Evolutionary conservation across 2,329 filamentous ascomycete species (phyloP).

Genomic region (Diaporthe citri): DNA sequence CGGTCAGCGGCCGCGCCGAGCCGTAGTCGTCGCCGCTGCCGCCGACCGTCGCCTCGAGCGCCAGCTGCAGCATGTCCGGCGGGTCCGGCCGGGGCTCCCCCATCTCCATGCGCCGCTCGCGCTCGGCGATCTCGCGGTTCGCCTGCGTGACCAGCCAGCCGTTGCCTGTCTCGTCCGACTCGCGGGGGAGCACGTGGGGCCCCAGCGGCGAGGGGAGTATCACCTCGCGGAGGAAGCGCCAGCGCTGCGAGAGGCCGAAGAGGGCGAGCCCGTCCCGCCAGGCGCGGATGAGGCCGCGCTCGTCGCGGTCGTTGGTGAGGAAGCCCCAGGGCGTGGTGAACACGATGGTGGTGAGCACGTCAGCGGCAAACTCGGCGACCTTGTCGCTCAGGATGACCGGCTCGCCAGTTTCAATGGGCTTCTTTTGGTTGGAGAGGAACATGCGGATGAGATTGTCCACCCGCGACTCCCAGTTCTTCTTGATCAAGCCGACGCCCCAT

Average conservation of each 20-base stretch:
- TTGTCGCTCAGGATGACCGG: slow-evolving; percentile 52
- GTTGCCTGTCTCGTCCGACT: slow-evolving; percentile 27
- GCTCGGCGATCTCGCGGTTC: slow-evolving; percentile 16
- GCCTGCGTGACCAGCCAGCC: slow-evolving; percentile 26
- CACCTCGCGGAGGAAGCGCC: slow-evolving; percentile 50
- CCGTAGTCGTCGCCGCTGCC: slow-evolving; percentile 12
- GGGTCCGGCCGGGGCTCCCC: slow-evolving; percentile 7
- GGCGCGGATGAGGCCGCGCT: slow-evolving; percentile 50
- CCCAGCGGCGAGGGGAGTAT: slow-evolving; percentile 44
- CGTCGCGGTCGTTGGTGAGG: slow-evolving; percentile 53
- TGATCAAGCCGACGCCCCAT: slow-evolving; percentile 54
- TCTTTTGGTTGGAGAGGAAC: slow-evolving; percentile 50
- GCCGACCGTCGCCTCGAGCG: slow-evolving; percentile 22
- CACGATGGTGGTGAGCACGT: slow-evolving; percentile 55
- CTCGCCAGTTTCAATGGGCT: slow-evolving; percentile 44
- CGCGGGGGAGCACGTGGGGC: neutral
- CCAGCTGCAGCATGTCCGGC: slow-evolving; percentile 19
- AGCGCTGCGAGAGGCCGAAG: slow-evolving; percentile 53
- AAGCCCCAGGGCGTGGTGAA: slow-evolving; percentile 55
- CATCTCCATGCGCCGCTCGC: slow-evolving; percentile 9
- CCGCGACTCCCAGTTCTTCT: slow-evolving; percentile 53
- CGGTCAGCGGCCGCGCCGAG: slow-evolving; percentile 44
- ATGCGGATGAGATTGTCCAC: slow-evolving; percentile 52
- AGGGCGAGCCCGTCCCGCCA: slow-evolving; percentile 53
- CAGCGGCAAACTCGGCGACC: slow-evolving; percentile 55